phyloP scores from a whole-genome alignment of 495 filamentous ascomycete species.

The Aspergillus ostianus region DNA sequence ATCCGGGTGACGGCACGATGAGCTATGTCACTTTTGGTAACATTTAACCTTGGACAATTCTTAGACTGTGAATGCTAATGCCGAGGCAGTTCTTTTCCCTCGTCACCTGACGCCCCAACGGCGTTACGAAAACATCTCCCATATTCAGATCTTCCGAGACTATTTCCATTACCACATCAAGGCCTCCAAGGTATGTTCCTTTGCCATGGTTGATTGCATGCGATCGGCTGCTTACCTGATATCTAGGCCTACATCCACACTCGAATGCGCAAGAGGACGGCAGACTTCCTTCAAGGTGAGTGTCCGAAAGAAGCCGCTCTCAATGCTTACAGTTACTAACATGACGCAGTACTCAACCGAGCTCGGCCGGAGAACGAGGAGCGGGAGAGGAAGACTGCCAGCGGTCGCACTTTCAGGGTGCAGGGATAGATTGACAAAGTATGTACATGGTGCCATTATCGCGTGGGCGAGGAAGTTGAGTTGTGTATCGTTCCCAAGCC shows the following conservation, averaged over 20 bases:
- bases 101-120: conserved; percentile 87
- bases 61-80: not conserved
- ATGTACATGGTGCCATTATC: conserved; percentile 17
- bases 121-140: conserved; percentile 91
- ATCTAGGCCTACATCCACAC: conserved; percentile 91
- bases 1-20: conserved; percentile 70
- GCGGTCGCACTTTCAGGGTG: conserved; percentile 88
- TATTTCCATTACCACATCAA: conserved; percentile 99
- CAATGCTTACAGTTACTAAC: conserved; percentile 26
- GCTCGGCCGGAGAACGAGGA: conserved; percentile 93
- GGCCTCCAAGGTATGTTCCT: conserved; percentile 72
- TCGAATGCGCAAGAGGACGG: conserved; percentile 92
- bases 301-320: not conserved
- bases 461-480: conserved; percentile 8
- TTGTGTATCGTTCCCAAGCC: not conserved
- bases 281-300: conserved; percentile 94
- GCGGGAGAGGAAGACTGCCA: conserved; percentile 97
- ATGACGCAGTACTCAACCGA: conserved; percentile 71
- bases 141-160: conserved; percentile 99
- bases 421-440: conserved; percentile 43
- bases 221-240: conserved; percentile 15
- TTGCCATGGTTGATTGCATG: not conserved
- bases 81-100: conserved; percentile 80
- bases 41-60: conserved; percentile 9
- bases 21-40: conserved; percentile 98